Evolutionary conservation across 2,329 filamentous ascomycete genomes (phyloP).

Genomic region (Ophiostoma novo-ulmi): DNA sequence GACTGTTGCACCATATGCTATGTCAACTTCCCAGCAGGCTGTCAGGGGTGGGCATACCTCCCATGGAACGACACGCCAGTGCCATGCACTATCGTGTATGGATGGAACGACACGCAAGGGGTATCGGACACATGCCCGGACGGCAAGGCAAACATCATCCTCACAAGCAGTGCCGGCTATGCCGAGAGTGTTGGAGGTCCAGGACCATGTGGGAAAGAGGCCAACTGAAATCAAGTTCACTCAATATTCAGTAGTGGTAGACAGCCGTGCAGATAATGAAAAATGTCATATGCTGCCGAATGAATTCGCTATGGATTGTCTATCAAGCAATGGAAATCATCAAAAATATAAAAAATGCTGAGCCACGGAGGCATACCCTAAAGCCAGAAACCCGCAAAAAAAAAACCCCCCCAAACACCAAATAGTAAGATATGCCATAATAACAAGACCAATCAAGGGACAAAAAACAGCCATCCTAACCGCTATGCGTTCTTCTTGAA

Average conservation of each 20-base stretch:
- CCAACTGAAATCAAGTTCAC: not conserved
- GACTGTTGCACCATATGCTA: constrained; percentile 24
- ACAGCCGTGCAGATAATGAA: not conserved
- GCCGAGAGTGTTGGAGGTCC: constrained; percentile 20
- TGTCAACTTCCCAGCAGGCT: constrained; percentile 18
- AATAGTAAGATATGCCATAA: not conserved
- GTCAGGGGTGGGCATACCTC: constrained; percentile 26
- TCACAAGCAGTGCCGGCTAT: constrained; percentile 17
- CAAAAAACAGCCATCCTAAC: constrained; percentile 28
- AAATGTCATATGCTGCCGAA: not conserved
- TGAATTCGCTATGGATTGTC: not conserved
- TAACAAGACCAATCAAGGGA: not conserved
- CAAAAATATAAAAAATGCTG: not conserved
- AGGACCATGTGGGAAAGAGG: constrained; percentile 22
- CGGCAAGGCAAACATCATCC: constrained; percentile 20
- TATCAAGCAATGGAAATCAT: not conserved
- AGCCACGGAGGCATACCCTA: not conserved
- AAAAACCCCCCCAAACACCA: not conserved
- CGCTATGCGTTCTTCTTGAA: constrained; percentile 39
- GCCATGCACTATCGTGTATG: constrained; percentile 25
- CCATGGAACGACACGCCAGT: constrained; percentile 24
- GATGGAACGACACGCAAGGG: constrained; percentile 21
- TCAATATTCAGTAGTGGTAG: not conserved
- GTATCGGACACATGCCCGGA: constrained; percentile 19
- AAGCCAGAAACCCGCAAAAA: not conserved